Percentiles rank a stretch among this genome's conserved stretches.
These are phyloP conservation scores for Macaranga tanarius DNA, from an alignment of 441 rosid species.

Conservation along the genomic window DNA sequence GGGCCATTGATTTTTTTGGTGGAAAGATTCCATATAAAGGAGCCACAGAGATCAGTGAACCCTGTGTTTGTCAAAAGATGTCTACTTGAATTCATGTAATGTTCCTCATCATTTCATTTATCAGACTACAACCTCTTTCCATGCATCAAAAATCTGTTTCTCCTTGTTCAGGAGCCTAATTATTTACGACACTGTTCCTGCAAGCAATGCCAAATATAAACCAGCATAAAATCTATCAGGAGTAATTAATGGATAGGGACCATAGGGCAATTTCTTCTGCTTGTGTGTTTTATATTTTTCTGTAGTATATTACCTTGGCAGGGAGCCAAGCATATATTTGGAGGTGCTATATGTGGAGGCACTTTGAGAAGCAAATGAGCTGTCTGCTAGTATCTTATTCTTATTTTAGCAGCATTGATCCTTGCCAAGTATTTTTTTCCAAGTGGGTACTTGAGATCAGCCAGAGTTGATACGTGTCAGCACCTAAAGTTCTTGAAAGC, in stretches of 20 bases:
- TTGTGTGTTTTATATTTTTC: neutral
- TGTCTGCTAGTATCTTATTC: slow-evolving; percentile 30
- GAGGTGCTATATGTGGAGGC: slow-evolving; percentile 7
- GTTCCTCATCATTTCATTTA: slow-evolving; percentile 16
- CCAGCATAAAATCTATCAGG: slow-evolving; percentile 24
- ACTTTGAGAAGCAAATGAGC: slow-evolving; percentile 32
- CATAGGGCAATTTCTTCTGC: slow-evolving; percentile 15
- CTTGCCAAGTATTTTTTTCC: slow-evolving; percentile 12
- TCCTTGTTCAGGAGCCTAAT: slow-evolving; percentile 8
- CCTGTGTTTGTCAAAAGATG: slow-evolving; percentile 20
- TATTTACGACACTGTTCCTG: neutral
- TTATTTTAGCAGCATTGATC: slow-evolving; percentile 25
- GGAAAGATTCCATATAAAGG: slow-evolving; percentile 24
- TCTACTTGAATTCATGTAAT: slow-evolving; percentile 14
- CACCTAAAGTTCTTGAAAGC: too few relatives aligned
- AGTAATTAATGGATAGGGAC: slow-evolving; percentile 10
- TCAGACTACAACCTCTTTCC: slow-evolving; percentile 13
- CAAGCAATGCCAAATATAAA: slow-evolving; percentile 24
- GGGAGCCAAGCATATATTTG: slow-evolving; percentile 13
- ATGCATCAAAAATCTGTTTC: slow-evolving; percentile 11
- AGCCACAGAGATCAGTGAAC: slow-evolving; percentile 9
- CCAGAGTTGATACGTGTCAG: neutral
- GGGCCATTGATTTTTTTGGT: slow-evolving; percentile 21
- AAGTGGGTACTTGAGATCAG: slow-evolving; percentile 23
- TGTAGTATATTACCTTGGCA: slow-evolving; percentile 6